Conservation (phyloP, 139 green algal species). For the Ostreobium quekettii region DNA sequence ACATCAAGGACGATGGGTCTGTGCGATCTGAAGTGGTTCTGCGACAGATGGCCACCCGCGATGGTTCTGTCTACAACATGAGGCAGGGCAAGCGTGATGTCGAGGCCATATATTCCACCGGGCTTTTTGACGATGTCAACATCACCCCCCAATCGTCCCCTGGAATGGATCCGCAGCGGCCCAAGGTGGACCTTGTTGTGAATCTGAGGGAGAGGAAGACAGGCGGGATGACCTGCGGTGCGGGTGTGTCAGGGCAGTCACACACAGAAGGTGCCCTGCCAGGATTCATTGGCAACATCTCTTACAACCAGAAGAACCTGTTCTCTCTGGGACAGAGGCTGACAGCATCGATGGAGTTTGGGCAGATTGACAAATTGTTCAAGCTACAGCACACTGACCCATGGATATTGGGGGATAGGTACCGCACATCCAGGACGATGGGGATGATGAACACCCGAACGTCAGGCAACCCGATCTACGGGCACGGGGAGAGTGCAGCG, state of each 20-base stretch:
- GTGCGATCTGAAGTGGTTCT: slow-evolving; percentile 70
- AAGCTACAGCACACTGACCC: slow-evolving; percentile 84
- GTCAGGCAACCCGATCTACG: slow-evolving; percentile 44
- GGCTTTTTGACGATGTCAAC: slow-evolving; percentile 91
- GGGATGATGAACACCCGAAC: slow-evolving; percentile 47
- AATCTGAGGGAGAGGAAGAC: slow-evolving; percentile 83
- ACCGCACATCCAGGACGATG: slow-evolving; percentile 80
- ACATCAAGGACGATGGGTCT: slow-evolving; percentile 44
- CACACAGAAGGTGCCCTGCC: slow-evolving; percentile 55
- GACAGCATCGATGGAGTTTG: slow-evolving; percentile 24
- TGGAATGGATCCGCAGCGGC: neutral
- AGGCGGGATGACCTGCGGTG: slow-evolving; percentile 73
- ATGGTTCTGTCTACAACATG: slow-evolving; percentile 64
- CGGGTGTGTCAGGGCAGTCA: slow-evolving; percentile 60
- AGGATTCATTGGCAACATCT: slow-evolving; percentile 73
- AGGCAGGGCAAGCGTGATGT: slow-evolving; percentile 70
- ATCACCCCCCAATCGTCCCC: slow-evolving; percentile 46
- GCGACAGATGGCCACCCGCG: slow-evolving; percentile 52
- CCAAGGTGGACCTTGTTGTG: slow-evolving; percentile 73
- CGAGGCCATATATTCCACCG: slow-evolving; percentile 81
- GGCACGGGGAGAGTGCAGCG: slow-evolving; percentile 15
- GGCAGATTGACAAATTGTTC: slow-evolving; percentile 82
- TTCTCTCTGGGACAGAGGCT: slow-evolving; percentile 17
- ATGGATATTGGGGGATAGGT: slow-evolving; percentile 77
- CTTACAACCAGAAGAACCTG: slow-evolving; percentile 44